Percentiles rank a stretch among this genome's conserved stretches.
These are phyloP conservation scores for Oryza australiensis DNA, from an alignment of 176 grass and related monocot species.

Conservation along the genomic window DNA sequence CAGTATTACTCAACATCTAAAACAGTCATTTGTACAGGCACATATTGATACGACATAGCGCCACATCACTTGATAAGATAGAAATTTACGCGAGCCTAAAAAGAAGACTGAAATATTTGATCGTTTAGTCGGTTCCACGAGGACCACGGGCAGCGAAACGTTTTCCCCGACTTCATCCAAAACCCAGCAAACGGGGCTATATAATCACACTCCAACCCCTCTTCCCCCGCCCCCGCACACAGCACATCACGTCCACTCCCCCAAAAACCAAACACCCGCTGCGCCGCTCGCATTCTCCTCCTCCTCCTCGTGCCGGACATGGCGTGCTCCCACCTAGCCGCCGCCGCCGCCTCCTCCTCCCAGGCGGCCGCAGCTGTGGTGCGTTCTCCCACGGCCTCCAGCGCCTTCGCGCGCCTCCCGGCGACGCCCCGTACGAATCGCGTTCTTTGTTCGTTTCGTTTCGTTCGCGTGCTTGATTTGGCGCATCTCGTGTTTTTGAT, in stretches of 20 bases:
- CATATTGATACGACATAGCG: too few species aligned
- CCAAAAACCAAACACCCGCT: background rate
- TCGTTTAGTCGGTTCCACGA: background rate
- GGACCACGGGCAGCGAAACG: background rate
- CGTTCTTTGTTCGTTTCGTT: background rate
- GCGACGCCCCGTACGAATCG: slow-evolving; percentile 35
- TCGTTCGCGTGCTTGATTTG: background rate
- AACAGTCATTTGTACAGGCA: too few species aligned
- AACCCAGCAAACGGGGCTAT: background rate
- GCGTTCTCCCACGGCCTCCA: background rate
- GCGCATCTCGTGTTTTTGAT: background rate
- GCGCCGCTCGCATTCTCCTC: background rate
- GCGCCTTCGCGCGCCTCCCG: slow-evolving; percentile 16
- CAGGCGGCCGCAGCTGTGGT: background rate
- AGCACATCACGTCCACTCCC: background rate
- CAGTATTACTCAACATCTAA: too few species aligned
- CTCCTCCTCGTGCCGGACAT: background rate
- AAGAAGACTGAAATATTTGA: background rate
- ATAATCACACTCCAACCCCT: background rate
- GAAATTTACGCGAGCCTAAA: too few species aligned
- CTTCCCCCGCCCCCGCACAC: too few species aligned
- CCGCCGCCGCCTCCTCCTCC: slow-evolving; percentile 14
- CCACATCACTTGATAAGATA: too few species aligned
- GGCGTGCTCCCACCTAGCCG: slow-evolving; percentile 36
- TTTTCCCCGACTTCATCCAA: background rate